Conservation (phyloP, 2,329 filamentous ascomycete genomes). For the Phaeosphaeriaceae sp. region DNA sequence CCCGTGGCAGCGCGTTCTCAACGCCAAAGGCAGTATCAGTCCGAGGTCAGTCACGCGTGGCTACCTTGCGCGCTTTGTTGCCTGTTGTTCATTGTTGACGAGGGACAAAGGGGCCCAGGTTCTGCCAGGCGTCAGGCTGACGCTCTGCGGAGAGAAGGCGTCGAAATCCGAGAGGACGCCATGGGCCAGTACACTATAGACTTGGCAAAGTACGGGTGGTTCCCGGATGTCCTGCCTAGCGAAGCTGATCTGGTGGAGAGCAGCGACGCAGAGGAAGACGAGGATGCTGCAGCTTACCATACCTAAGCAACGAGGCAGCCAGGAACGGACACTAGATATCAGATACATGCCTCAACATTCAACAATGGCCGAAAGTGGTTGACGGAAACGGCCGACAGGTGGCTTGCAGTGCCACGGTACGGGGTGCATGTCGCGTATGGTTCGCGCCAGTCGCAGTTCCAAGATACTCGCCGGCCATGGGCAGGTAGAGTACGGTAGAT, state of each 20-base stretch:
- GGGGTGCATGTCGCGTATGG: constrained; percentile 11
- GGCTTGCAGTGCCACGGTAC: constrained; percentile 12
- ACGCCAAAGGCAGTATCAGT: constrained; percentile 84
- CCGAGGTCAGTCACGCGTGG: constrained; percentile 67
- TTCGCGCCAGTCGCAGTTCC: constrained; percentile 9
- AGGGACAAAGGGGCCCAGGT: constrained; percentile 48
- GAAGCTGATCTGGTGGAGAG: constrained; percentile 49
- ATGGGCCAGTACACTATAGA: constrained; percentile 59
- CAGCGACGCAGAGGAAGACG: constrained; percentile 38
- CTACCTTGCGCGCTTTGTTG: constrained; percentile 16
- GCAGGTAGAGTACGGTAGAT: constrained; percentile 8
- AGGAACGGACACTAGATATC: constrained; percentile 1
- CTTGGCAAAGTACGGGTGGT: constrained; percentile 58
- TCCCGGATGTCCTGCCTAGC: constrained; percentile 58
- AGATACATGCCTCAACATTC: constrained; percentile 11
- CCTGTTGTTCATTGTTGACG: constrained; percentile 26
- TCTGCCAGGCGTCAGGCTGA: constrained; percentile 57
- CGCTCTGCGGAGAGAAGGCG: constrained; percentile 55
- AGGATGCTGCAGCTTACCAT: constrained; percentile 42
- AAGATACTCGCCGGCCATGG: constrained; percentile 12
- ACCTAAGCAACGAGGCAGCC: constrained; percentile 28
- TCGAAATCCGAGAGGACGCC: constrained; percentile 53
- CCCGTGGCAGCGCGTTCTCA: constrained; percentile 94
- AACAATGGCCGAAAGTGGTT: constrained; percentile 17
- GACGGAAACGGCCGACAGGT: constrained; percentile 10